Conservation (phyloP, 139 green algal species). For the Dunaliella primolecta region DNA sequence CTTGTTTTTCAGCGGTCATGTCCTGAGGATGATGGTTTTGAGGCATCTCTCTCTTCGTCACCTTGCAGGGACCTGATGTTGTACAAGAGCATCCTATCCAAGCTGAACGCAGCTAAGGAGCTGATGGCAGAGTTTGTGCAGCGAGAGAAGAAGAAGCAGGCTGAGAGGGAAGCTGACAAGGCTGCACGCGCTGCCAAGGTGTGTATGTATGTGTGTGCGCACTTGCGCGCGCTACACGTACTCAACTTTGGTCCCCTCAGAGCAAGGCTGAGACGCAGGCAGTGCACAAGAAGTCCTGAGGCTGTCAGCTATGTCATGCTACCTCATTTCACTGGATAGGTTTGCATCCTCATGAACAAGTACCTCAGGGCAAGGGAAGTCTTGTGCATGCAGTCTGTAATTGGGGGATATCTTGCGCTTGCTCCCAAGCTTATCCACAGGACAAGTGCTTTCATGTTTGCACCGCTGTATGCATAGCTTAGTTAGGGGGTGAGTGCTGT, state of each 20-base stretch:
- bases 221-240: not conserved
- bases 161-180: conserved; percentile 70
- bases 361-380: not conserved
- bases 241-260: no score
- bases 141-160: conserved; percentile 81
- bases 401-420: no score
- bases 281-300: no score
- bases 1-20: not conserved
- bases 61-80: conserved; percentile 72
- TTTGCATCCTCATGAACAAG: no score
- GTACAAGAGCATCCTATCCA: conserved; percentile 88
- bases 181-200: conserved; percentile 29
- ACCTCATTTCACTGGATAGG: no score
- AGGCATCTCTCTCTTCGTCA: no score
- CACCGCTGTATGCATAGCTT: not conserved
- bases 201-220: not conserved
- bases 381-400: no score
- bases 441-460: no score
- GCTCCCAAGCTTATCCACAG: no score
- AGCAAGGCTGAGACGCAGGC: no score
- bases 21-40: not conserved
- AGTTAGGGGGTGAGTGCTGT: no score
- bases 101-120: conserved; percentile 86
- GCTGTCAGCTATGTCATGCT: not conserved
- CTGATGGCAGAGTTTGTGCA: conserved; percentile 75